Conservation (phyloP, 805 yeast species). For the Cyberlindnera nakhonratchasimensis region DNA sequence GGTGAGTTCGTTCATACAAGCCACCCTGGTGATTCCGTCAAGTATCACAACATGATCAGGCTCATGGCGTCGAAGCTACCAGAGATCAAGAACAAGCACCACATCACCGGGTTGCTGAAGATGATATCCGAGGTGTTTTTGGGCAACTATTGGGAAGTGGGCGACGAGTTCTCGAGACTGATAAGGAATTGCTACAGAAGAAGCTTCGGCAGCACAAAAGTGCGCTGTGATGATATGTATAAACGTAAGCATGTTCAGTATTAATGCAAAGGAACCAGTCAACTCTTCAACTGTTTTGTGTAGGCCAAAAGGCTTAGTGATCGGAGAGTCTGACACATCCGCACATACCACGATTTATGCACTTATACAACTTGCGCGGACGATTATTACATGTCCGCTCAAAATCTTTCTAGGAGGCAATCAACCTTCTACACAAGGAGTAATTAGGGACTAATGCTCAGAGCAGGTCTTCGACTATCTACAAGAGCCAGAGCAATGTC, state of each 20-base stretch:
- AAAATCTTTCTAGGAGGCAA: not conserved
- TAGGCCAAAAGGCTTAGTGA: no score
- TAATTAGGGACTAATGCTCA: slow-evolving; percentile 4
- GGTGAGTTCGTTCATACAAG: slow-evolving; percentile 30
- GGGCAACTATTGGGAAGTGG: slow-evolving; percentile 51
- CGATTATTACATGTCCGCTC: not conserved
- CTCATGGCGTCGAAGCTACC: slow-evolving; percentile 39
- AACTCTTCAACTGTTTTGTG: no score
- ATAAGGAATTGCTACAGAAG: slow-evolving; percentile 53
- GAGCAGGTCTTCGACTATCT: not conserved
- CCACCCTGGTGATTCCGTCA: slow-evolving; percentile 33
- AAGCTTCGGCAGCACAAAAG: slow-evolving; percentile 45
- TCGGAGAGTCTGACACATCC: not conserved
- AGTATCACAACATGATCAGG: slow-evolving; percentile 41
- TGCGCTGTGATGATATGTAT: slow-evolving; percentile 52
- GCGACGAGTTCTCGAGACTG: slow-evolving; percentile 51
- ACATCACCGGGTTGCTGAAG: slow-evolving; percentile 53
- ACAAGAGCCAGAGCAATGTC: slow-evolving; percentile 16
- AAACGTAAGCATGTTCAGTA: slow-evolving; percentile 28
- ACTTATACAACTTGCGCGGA: not conserved
- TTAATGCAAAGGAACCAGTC: no score
- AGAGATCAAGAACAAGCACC: slow-evolving; percentile 40
- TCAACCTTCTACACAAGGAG: not conserved
- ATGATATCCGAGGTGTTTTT: slow-evolving; percentile 40
- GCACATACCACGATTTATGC: not conserved